A percentile compares a stretch with the other conserved stretches of the same genome.
Evolutionary conservation across 805 yeast genomes (phyloP).

Genomic region (Ogataea nonfermentans): DNA sequence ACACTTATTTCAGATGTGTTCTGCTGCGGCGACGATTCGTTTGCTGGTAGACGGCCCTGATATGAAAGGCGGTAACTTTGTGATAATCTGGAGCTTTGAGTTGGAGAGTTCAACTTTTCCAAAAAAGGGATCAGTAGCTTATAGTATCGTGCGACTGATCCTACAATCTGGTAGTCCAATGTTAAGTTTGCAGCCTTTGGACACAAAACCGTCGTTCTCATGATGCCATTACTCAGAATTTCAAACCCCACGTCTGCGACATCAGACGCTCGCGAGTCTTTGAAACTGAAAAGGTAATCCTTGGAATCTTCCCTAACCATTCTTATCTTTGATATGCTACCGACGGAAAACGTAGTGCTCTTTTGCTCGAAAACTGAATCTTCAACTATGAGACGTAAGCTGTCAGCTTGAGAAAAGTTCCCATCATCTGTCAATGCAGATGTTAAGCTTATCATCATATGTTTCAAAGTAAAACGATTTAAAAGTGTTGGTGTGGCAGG

Average conservation of each 20-base stretch:
- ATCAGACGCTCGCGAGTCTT: slow-evolving; percentile 28
- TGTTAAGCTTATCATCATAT: slow-evolving; percentile 42
- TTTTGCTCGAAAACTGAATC: slow-evolving; percentile 44
- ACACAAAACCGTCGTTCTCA: slow-evolving; percentile 39
- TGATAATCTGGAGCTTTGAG: not conserved
- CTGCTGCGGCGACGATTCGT: not conserved
- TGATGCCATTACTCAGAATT: slow-evolving; percentile 30
- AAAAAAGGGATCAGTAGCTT: slow-evolving; percentile 18
- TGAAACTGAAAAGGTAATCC: slow-evolving; percentile 28
- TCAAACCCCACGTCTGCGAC: slow-evolving; percentile 55
- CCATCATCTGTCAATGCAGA: slow-evolving; percentile 46
- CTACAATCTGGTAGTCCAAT: slow-evolving; percentile 15
- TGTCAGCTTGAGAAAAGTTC: slow-evolving; percentile 36
- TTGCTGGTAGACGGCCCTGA: not conserved
- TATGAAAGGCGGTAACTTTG: not conserved
- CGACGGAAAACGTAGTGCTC: slow-evolving; percentile 42
- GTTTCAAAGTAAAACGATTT: slow-evolving; percentile 38
- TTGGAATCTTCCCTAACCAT: slow-evolving; percentile 23
- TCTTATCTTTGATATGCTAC: slow-evolving; percentile 43
- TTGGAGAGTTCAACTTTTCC: not conserved
- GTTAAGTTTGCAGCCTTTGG: slow-evolving; percentile 40
- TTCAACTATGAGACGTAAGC: slow-evolving; percentile 28
- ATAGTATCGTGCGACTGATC: slow-evolving; percentile 10
- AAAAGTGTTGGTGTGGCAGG: slow-evolving; percentile 31
- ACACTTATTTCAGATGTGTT: slow-evolving; percentile 30